Base-by-base conservation (phyloP, 163 green algal genomes). In the Chlorella variabilis region DNA sequence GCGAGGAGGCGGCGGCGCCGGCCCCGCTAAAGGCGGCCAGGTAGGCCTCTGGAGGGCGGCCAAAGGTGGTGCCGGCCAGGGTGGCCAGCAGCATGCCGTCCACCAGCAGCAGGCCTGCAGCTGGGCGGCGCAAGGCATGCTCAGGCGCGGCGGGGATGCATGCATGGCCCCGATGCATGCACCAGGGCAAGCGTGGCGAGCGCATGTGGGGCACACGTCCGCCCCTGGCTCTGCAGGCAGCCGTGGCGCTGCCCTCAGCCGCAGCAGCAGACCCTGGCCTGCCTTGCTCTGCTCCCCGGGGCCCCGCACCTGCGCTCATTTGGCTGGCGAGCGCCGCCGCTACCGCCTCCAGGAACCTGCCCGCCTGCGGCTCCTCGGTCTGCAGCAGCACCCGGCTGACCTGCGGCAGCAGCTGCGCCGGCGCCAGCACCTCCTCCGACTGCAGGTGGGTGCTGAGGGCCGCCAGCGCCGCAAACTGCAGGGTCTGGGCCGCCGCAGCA, bases 61-160 rank as follows among this genome's bases (percentile, higher is more conserved):
- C 66, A 31, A 84, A 65, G 34, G 61, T 54, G 36, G 13, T 13
- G 1, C 21, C 54, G 23, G 51, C 45, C 62, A 84, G 71, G 48
- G 23, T 80, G 58, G 78, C 78, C 31, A 84, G 66, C 71, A 84
- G 78, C 70, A 84, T 49, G 45, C 27, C 36, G 29, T 85, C 80
- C 61, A 85, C 69, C 21, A 38, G 18, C 34, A 80, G n/a, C 48
- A 85, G 33, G 36, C 62, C 51, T 61, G 69, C 59, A 38, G 51
- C n/a, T n/a, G n/a, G n/a, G n/a, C n/a, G n/a, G n/a, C n/a, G n/a
- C n/a, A n/a, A n/a, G n/a, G n/a, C n/a, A n/a, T n/a, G n/a, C n/a
- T n/a, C n/a, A n/a, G n/a, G n/a, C n/a, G n/a, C n/a, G 9, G 54
- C 34, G 61, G 61, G 61, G 61, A 33, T n/a, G n/a, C n/a, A n/a